Evolutionary conservation across 2,329 filamentous ascomycete species (phyloP), one percentile per base, ranked within the genome.

Genomic region (Fusarium sp.): DNA sequence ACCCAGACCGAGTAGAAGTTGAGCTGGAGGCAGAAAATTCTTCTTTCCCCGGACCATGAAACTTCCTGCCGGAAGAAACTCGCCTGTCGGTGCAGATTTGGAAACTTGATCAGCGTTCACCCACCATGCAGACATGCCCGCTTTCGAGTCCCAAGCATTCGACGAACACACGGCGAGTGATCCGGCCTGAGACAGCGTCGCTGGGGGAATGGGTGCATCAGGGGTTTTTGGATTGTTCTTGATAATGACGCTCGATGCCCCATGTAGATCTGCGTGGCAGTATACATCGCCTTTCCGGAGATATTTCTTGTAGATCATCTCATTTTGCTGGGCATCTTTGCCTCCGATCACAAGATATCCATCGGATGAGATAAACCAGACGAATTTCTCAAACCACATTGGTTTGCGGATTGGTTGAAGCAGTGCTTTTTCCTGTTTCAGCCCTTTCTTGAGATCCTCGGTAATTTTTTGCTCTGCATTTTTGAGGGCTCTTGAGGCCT

Each of bases 371-470:
- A 98, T 89, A 83, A 99, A 99, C 88, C 94, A 98, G 34, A 91
- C 86, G 78, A 98, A 99, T 82, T 99, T 99, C 79, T 99, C 96
- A 76, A 98, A 99, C 96, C 96, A 99, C 78, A 95, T 89, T 74
- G 92, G 92, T 78, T 91, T 93, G 63, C 96, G 90, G 14, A 98
- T 92, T 1, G 93, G 94, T 51, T 95, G 91, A 15, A 98, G 84
- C 5, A 97, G 86, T 26, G 94, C 92, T 81, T 98, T 98, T 83
- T 98, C 96, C 79, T 96, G 93, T 84, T 98, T 98, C 64, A 98
- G 83, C 0, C 91, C 92, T 78, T 95, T 96, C 83, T 94, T 97
- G 28, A 98, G 86, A 80, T 98, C 94, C 18, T 93, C 90, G 9
- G 89, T 87, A 28, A 98, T 95, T 83, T 98, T 98, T 78, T 93